phyloP scores from a whole-genome alignment of 2,329 filamentous ascomycete species.

The Clonostachys sp. region DNA sequence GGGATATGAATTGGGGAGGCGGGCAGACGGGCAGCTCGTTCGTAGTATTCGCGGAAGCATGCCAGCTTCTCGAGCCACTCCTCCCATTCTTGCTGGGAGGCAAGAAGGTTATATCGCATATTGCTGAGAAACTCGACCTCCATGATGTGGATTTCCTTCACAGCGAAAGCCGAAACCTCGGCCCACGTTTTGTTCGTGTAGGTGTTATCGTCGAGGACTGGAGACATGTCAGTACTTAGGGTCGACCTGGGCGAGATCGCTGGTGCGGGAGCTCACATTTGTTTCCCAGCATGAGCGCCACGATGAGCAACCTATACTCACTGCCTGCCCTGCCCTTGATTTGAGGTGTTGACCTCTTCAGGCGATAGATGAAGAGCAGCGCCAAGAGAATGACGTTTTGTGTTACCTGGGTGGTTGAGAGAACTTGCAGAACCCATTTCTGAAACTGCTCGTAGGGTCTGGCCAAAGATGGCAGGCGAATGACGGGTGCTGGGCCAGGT shows the following conservation, averaged over 20 bases:
- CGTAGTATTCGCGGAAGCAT: conserved; percentile 79
- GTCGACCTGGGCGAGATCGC: background rate
- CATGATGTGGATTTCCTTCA: conserved; percentile 97
- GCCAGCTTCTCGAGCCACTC: conserved; percentile 81
- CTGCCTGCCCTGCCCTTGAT: conserved; percentile 91
- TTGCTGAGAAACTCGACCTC: conserved; percentile 99
- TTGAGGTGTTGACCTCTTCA: conserved; percentile 84
- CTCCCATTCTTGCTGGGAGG: conserved; percentile 81
- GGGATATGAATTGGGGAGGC: conserved; percentile 33
- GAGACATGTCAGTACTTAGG: conserved; percentile 15
- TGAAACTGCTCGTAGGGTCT: conserved; percentile 75
- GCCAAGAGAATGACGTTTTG: conserved; percentile 92
- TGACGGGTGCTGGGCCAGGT: conserved; percentile 27
- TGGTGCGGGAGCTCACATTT: conserved; percentile 61
- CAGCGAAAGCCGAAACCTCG: conserved; percentile 90
- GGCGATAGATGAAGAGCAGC: conserved; percentile 84
- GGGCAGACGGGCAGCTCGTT: conserved; percentile 53
- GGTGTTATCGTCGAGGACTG: conserved; percentile 94
- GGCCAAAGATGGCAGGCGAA: conserved; percentile 63
- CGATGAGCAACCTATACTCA: conserved; percentile 87
- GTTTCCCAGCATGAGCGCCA: conserved; percentile 95
- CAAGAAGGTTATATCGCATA: conserved; percentile 90
- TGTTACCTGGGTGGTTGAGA: conserved; percentile 92
- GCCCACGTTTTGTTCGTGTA: conserved; percentile 99
- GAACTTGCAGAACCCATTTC: conserved; percentile 89